phyloP scores from a whole-genome alignment of 139 green algal genomes.

The Limnomonas spitsbergensis region DNA sequence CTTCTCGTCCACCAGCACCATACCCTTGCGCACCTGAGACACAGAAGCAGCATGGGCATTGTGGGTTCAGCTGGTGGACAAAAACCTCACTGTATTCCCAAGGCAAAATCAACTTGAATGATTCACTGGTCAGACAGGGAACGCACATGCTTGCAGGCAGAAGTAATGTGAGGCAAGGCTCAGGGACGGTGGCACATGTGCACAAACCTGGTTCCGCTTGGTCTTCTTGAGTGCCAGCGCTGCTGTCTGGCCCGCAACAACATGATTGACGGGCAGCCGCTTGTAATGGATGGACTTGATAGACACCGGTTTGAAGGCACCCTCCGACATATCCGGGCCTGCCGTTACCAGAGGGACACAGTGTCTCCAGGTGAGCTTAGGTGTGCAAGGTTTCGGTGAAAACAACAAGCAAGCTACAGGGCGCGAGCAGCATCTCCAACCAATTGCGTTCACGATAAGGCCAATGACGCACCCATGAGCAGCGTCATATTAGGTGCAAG shows the following conservation, averaged over 20 bases:
- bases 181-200: no score
- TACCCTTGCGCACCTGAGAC: slow-evolving; percentile 78
- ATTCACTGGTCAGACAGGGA: no score
- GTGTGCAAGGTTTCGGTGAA: no score
- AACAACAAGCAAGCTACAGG: no score
- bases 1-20: slow-evolving; percentile 77
- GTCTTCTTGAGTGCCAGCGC: slow-evolving; percentile 86
- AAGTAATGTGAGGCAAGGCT: no score
- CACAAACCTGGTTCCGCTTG: slow-evolving; percentile 60
- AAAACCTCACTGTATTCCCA: not conserved
- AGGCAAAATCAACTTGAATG: not conserved
- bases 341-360: not conserved
- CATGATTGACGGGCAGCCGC: slow-evolving; percentile 65
- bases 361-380: not conserved
- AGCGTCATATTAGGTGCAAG: slow-evolving; percentile 66
- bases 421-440: no score
- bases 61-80: not conserved
- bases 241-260: slow-evolving; percentile 86
- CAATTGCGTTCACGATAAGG: no score
- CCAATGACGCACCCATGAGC: slow-evolving; percentile 69
- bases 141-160: no score
- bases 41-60: not conserved
- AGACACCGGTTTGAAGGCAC: slow-evolving; percentile 70
- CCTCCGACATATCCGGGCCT: slow-evolving; percentile 76
- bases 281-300: slow-evolving; percentile 92